These are phyloP conservation scores for Brassica napus DNA, from an alignment of 345 rosid genomes.

Conservation along the genomic window Da-Ae NC_063446.1:64068501-64069000, in stretches of 20 bases:
- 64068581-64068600: conserved; percentile 58
- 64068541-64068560: conserved; percentile 56
- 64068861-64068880: conserved; percentile 61
- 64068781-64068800: conserved; percentile 54
- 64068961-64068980: conserved; percentile 21
- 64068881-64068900: conserved; percentile 23
- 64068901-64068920: conserved; percentile 41
- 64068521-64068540: conserved; percentile 57
- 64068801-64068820: conserved; percentile 57
- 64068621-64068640: conserved; percentile 45
- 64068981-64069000: conserved; percentile 61
- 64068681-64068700: conserved; percentile 70
- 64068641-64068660: conserved; percentile 70
- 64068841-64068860: conserved; percentile 58
- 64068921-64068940: conserved; percentile 67
- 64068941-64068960: conserved; percentile 81
- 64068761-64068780: conserved; percentile 67
- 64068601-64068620: conserved; percentile 47
- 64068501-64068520: conserved; percentile 59
- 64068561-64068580: conserved; percentile 62
- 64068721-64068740: conserved; percentile 69
- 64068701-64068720: conserved; percentile 50
- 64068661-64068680: conserved; percentile 51
- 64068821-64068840: conserved; percentile 4
- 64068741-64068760: conserved; percentile 65